Base-by-base conservation (phyloP, 2,329 filamentous ascomycete genomes). In the Penicillium frequentans region DNA sequence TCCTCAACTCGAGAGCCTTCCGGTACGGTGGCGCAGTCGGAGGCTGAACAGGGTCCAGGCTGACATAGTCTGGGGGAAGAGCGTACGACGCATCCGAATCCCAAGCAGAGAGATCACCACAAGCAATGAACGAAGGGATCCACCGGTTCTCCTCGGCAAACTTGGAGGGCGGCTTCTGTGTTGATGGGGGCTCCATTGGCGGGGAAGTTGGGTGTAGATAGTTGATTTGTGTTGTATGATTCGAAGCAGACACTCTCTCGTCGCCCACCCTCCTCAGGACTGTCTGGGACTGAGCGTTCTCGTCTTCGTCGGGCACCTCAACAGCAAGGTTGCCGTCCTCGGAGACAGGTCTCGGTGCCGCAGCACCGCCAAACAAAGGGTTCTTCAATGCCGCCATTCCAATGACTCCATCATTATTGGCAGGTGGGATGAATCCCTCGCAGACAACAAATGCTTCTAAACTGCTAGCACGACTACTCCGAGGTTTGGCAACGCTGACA, bases 371-470 rank as follows among this genome's bases (percentile, higher is more conserved):
- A 47, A 77, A 77, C 1, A 77, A 57, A 16, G 75, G 75, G 53
- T 72, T 73, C 52, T 73, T 71, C 52, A 76, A 63, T 2, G 72
- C 67, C 5, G 69, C 69, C 60, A 71, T 65, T 49, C 82, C 81
- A 0, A 76, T 74, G 11, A 80, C 70, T 0, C 80, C 82, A 51
- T 83, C 81, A 10, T 76, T 73, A 39, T 77, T 70, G 2, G 77
- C 64, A 1, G 75, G 76, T 0, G 93, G 93, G 3, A 91, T 93
- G 72, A 98, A 99, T 59, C 92, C 90, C 66, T 96, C 84, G 73
- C 95, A 97, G 16, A 99, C 93, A 47, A 99, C 90, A 66, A 99
- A 99, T 0, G 95, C 93, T 74, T 99, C 95, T 21, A 99, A 87
- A 75, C 92, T 96, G 75, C 93, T 98, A 1, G 93, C 95, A n/a